Evolutionary conservation across 2,329 filamentous ascomycete genomes (phyloP).

Genomic region (Epichloe scottii): DNA sequence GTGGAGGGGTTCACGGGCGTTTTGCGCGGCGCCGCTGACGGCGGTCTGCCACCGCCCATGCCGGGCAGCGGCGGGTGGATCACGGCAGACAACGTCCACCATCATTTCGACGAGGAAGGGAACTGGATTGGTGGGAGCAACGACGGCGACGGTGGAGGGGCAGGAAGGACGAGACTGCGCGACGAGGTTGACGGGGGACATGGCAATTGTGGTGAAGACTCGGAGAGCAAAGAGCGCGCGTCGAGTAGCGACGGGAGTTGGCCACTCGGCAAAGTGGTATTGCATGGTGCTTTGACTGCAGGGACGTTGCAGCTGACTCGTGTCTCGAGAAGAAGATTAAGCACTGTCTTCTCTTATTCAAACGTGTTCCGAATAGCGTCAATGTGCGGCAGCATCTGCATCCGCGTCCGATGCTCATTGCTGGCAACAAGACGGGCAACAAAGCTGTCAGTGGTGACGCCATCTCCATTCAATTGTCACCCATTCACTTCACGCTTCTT

Average conservation of each 20-base stretch:
- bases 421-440: too few species aligned
- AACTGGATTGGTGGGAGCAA: constrained; percentile 53
- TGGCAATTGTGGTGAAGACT: constrained; percentile 28
- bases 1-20: constrained; percentile 47
- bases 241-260: constrained; percentile 21
- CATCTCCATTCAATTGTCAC: too few species aligned
- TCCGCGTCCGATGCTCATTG: too few species aligned
- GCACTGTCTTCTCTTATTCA: too few species aligned
- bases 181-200: constrained; percentile 37
- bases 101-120: constrained; percentile 71
- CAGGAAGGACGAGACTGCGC: constrained; percentile 41
- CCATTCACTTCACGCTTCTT: too few species aligned
- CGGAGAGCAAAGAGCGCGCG: constrained; percentile 36
- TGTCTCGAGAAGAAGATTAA: too few species aligned
- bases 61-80: constrained; percentile 74
- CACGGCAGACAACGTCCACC: constrained; percentile 78
- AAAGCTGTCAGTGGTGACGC: too few species aligned
- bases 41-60: constrained; percentile 50
- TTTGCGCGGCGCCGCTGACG: constrained; percentile 32
- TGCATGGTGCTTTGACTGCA: too few species aligned
- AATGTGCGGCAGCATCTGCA: too few species aligned
- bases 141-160: constrained; percentile 34
- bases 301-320: too few species aligned
- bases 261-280: too few species aligned
- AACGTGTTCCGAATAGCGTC: too few species aligned